phyloP scores from a whole-genome alignment of 164 flowering plant genomes.

The Nymphaea colorata region DNA sequence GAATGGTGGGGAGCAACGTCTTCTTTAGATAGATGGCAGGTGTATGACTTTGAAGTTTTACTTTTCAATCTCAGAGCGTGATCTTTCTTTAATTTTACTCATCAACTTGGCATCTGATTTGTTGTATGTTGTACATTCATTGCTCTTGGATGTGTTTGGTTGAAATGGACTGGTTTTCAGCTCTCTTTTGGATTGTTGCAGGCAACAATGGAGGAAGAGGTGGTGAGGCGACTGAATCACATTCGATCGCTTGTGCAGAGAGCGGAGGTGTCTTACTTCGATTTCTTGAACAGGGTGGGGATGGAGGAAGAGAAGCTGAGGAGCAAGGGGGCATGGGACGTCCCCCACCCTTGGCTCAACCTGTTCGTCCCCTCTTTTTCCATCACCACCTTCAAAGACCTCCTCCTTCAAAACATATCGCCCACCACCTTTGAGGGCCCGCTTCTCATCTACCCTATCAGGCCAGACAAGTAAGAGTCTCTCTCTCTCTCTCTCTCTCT shows the following conservation, averaged over 20 bases:
- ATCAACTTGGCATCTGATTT: too few relatives aligned
- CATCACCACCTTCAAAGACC: constrained; percentile 18
- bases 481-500: too few relatives aligned
- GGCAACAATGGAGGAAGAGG: constrained; percentile 10
- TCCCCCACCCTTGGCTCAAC: constrained; percentile 42
- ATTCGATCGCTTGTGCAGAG: constrained; percentile 10
- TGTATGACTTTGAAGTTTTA: too few relatives aligned
- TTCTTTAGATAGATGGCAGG: too few relatives aligned
- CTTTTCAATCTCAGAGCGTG: too few relatives aligned
- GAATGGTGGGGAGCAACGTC: too few relatives aligned
- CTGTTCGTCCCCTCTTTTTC: constrained; percentile 27
- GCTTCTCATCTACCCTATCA: constrained; percentile 23
- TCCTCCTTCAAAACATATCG: constrained; percentile 19
- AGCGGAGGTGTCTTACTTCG: constrained; percentile 23
- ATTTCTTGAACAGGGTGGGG: constrained; percentile 31
- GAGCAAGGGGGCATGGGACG: constrained; percentile 28
- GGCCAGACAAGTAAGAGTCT: constrained; percentile 30
- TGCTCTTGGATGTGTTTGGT: too few relatives aligned
- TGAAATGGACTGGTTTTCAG: too few relatives aligned
- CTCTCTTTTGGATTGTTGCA: not conserved
- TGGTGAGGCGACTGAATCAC: constrained; percentile 16
- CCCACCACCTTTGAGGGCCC: constrained; percentile 21
- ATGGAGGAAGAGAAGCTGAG: constrained; percentile 19
- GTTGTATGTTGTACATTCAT: too few relatives aligned
- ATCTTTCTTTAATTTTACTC: too few relatives aligned